Evolutionary conservation across 2,329 filamentous ascomycete species (phyloP).

Genomic region (Penicillium sp.): DNA sequence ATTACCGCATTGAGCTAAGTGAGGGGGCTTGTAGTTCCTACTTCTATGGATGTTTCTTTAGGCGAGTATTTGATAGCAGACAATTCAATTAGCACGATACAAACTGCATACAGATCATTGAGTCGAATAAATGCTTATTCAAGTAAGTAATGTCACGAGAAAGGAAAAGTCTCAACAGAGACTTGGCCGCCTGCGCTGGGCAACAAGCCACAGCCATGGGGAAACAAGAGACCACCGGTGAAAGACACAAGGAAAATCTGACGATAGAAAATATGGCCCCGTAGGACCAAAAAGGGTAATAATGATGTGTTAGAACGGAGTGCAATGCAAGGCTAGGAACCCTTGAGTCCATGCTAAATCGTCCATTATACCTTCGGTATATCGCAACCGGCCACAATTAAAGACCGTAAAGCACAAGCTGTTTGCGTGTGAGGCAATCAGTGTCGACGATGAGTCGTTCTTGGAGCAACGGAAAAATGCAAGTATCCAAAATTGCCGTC

Average conservation of each 20-base stretch:
- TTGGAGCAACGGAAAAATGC: background rate
- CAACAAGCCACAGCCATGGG: conserved; percentile 21
- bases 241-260: conserved; percentile 13
- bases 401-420: background rate
- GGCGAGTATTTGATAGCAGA: background rate
- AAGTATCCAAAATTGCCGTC: conserved; percentile 10
- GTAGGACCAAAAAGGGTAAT: conserved; percentile 18
- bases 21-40: background rate
- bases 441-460: background rate
- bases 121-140: conserved; percentile 9
- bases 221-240: conserved; percentile 18
- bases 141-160: conserved; percentile 14
- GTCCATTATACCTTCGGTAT: conserved; percentile 5
- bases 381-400: conserved; percentile 5
- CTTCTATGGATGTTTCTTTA: background rate
- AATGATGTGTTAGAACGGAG: conserved; percentile 17
- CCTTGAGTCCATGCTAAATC: conserved; percentile 1
- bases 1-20: conserved; percentile 9
- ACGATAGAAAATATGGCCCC: conserved; percentile 20
- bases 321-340: conserved; percentile 10
- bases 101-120: conserved; percentile 11
- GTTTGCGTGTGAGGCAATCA: background rate
- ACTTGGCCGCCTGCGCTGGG: conserved; percentile 7
- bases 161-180: conserved; percentile 5
- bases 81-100: conserved; percentile 12